These are phyloP conservation scores for Heterobasidion parviporum DNA, from an alignment of 1,284 basidiomycete genomes.

Conservation along the genomic window DNA sequence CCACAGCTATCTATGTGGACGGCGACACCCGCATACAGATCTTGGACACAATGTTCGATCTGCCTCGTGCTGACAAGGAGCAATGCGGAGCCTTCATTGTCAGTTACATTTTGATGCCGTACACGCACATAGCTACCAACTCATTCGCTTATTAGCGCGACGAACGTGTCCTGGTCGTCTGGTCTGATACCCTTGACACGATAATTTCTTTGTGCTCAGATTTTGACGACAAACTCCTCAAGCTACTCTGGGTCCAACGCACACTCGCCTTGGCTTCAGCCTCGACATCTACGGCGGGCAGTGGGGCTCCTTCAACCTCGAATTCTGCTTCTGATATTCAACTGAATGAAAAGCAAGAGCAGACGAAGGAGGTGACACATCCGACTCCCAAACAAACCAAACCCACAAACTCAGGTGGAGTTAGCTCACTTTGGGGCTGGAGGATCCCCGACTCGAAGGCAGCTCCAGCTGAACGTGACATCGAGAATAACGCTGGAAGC, in stretches of 20 bases:
- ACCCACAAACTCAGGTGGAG: slow-evolving; percentile 16
- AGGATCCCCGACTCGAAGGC: slow-evolving; percentile 25
- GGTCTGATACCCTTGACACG: slow-evolving; percentile 68
- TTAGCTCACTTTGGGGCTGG: slow-evolving; percentile 23
- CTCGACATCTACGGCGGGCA: too few species aligned
- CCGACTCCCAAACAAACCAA: too few species aligned
- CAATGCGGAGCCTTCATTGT: slow-evolving; percentile 82
- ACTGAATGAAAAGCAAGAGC: slow-evolving; percentile 30
- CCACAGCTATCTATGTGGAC: slow-evolving; percentile 49
- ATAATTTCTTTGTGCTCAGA: slow-evolving; percentile 58
- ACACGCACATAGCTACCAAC: too few species aligned
- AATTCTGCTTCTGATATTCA: slow-evolving; percentile 40
- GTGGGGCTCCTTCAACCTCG: too few species aligned
- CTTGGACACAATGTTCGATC: slow-evolving; percentile 49
- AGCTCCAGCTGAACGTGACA: slow-evolving; percentile 22
- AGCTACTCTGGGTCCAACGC: slow-evolving; percentile 65
- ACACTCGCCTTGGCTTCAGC: slow-evolving; percentile 14
- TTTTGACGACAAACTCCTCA: slow-evolving; percentile 74
- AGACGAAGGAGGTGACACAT: not conserved
- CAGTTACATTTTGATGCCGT: slow-evolving; percentile 14
- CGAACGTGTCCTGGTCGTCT: slow-evolving; percentile 67
- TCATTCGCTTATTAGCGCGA: slow-evolving; percentile 38
- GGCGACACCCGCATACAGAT: slow-evolving; percentile 56
- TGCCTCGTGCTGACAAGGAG: slow-evolving; percentile 70
- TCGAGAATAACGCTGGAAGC: slow-evolving; percentile 41